Evolutionary conservation across 2,329 filamentous ascomycete species (phyloP).

Genomic region (Scleromitrula shiraiana): DNA sequence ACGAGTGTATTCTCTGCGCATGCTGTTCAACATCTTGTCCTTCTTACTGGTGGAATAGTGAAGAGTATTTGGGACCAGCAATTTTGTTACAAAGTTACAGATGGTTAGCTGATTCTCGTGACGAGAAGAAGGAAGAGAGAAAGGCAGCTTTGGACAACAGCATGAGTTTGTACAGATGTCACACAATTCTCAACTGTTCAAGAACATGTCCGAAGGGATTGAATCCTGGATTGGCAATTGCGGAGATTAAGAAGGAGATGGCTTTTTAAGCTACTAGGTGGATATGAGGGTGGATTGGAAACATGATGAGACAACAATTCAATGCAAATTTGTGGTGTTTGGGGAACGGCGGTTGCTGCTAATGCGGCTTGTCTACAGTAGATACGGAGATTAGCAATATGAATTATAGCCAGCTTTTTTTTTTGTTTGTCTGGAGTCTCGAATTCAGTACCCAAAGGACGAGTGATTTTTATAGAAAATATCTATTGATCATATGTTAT

Average conservation of each 20-base stretch:
- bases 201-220: constrained; percentile 96
- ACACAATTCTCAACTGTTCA: constrained; percentile 99
- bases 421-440: too few species aligned
- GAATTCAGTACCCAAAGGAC: too few species aligned
- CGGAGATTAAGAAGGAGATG: constrained; percentile 98
- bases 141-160: constrained; percentile 93
- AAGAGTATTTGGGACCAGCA: constrained; percentile 96
- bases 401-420: neutral
- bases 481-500: too few species aligned
- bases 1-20: constrained; percentile 98
- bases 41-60: constrained; percentile 99
- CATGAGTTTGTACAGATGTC: constrained; percentile 98
- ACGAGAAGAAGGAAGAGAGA: constrained; percentile 80
- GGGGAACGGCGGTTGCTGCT: constrained; percentile 6
- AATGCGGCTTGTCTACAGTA: constrained; percentile 9
- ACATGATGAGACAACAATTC: neutral
- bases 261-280: constrained; percentile 36
- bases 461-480: neutral
- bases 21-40: constrained; percentile 99
- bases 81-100: constrained; percentile 96
- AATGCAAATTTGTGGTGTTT: constrained; percentile 7
- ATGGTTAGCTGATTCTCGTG: constrained; percentile 91
- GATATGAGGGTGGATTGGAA: neutral
- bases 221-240: constrained; percentile 91
- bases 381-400: constrained; percentile 7